phyloP scores from a whole-genome alignment of 768 basidiomycete species.

The Lactifluus subvellereus region DNA sequence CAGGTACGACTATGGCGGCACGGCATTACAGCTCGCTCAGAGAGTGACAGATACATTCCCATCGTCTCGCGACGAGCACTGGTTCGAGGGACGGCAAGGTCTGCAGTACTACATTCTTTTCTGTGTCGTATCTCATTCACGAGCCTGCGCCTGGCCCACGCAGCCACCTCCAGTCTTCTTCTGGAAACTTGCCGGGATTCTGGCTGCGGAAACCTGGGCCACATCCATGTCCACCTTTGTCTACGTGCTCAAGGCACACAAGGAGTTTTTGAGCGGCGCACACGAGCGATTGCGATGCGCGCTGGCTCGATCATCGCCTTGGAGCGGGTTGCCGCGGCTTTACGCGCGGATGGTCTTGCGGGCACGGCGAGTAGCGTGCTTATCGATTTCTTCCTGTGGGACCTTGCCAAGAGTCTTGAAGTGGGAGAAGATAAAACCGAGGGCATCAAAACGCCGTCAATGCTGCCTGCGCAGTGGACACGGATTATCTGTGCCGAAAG shows the following conservation, averaged over 20 bases:
- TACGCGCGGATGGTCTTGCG: constrained; percentile 24
- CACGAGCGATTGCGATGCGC: constrained; percentile 68
- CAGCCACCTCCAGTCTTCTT: constrained; percentile 32
- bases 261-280: constrained; percentile 48
- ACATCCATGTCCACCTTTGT: constrained; percentile 59
- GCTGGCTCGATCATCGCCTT: constrained; percentile 75
- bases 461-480: constrained; percentile 71
- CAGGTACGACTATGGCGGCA: constrained; percentile 11
- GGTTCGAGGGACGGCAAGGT: too few relatives aligned
- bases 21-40: too few relatives aligned
- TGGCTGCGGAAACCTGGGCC: constrained; percentile 89
- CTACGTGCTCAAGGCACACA: constrained; percentile 40
- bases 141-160: too few relatives aligned
- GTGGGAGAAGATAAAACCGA: too few relatives aligned
- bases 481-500: constrained; percentile 76
- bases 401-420: constrained; percentile 74
- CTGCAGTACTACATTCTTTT: too few relatives aligned
- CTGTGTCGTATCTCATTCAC: too few relatives aligned
- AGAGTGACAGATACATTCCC: too few relatives aligned
- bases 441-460: constrained; percentile 38
- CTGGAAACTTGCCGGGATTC: constrained; percentile 89
- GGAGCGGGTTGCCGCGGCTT: constrained; percentile 55
- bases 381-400: constrained; percentile 91
- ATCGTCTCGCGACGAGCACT: too few relatives aligned
- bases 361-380: constrained; percentile 61